phyloP scores from a whole-genome alignment of 768 basidiomycete genomes.

The Tylopilus plumbeoviolaceoides region DNA sequence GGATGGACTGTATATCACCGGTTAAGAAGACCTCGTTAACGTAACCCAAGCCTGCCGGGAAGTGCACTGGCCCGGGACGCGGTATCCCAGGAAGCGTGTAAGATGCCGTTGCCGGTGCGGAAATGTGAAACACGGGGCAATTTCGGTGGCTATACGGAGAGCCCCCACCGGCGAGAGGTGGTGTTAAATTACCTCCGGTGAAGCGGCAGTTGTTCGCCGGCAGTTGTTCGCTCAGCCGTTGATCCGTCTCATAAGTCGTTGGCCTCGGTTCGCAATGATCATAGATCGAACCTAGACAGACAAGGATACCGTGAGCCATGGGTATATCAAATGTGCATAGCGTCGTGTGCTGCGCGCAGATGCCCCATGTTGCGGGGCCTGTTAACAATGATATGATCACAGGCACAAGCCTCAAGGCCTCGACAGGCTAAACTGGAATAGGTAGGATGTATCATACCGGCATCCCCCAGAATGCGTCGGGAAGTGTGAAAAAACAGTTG shows the following conservation, averaged over 20 bases:
- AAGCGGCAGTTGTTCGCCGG: background rate
- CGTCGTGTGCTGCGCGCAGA: background rate
- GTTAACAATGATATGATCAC: background rate
- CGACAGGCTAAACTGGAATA: background rate
- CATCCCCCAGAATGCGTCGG: no score
- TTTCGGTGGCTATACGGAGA: background rate
- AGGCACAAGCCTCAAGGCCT: background rate
- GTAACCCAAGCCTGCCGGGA: no score
- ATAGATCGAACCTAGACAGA: background rate
- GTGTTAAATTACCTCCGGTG: no score
- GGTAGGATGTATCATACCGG: no score
- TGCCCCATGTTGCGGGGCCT: background rate
- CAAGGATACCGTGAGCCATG: background rate
- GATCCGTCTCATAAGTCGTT: background rate
- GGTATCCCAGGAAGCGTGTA: background rate
- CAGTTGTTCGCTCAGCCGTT: background rate
- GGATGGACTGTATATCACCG: background rate
- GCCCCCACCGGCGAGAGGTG: no score
- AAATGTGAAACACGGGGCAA: background rate
- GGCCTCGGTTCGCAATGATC: background rate
- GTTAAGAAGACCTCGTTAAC: background rate
- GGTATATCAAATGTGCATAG: background rate
- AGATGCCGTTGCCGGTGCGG: background rate
- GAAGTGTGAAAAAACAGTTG: background rate
- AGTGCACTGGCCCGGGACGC: background rate